These are phyloP conservation scores for Cryptosporidium felis DNA, from an alignment of 169 alveolate genomes.

Conservation along the genomic window DNA sequence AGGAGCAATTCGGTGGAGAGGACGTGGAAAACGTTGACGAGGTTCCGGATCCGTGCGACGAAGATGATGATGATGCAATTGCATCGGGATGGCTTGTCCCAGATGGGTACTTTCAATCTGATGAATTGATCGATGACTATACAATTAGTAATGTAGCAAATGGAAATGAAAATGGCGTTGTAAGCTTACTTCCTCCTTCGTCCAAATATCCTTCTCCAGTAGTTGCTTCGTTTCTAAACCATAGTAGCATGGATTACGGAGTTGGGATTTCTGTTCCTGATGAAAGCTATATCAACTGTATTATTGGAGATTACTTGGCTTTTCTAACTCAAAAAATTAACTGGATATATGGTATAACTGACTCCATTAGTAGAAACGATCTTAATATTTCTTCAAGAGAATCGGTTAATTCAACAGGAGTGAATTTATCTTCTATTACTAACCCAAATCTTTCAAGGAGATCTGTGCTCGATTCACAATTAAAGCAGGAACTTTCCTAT, in stretches of 20 bases:
- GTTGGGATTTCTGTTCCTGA: conserved; percentile 47
- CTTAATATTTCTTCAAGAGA: too few species aligned
- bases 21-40: conserved; percentile 62
- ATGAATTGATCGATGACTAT: conserved; percentile 39
- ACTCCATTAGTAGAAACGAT: neutral
- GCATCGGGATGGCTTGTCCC: conserved; percentile 70
- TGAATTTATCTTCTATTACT: too few species aligned
- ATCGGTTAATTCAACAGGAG: too few species aligned
- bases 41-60: conserved; percentile 13
- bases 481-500: conserved; percentile 23
- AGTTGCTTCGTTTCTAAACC: conserved; percentile 40
- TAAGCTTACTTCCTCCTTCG: conserved; percentile 5
- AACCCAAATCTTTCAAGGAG: neutral
- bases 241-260: conserved; percentile 37
- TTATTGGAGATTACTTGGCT: neutral
- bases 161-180: neutral
- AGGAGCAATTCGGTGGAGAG: conserved; percentile 68
- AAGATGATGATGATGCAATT: conserved; percentile 66
- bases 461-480: neutral
- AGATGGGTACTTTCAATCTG: conserved; percentile 60
- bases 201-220: conserved; percentile 27
- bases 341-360: conserved; percentile 30
- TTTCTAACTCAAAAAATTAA: conserved; percentile 7
- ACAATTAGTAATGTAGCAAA: neutral
- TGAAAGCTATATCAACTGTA: neutral